A percentile compares a stretch with the other conserved stretches of the same genome.
Conservation (phyloP, 345 rosid genomes). For the Aquilaria malaccensis region DNA sequence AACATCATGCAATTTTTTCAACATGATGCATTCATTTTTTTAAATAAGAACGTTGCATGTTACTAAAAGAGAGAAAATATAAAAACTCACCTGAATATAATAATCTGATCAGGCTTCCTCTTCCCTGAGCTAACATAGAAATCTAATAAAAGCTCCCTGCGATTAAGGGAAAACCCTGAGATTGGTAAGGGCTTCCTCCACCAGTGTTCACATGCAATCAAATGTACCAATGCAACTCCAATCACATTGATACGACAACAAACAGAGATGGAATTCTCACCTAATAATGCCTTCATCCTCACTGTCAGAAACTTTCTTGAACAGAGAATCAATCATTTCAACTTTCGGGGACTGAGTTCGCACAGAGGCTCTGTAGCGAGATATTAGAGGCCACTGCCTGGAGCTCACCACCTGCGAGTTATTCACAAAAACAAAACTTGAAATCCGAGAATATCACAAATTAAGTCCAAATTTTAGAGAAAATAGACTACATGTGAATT, state of each 20-base stretch:
- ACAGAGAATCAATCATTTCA: conserved; percentile 81
- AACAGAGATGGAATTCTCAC: conserved; percentile 15
- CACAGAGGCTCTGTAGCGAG: conserved; percentile 79
- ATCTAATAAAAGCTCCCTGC: conserved; percentile 76
- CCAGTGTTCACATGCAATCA: neutral
- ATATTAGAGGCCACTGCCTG: conserved; percentile 82
- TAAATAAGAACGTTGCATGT: no score
- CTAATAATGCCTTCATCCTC: conserved; percentile 73
- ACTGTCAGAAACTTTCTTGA: conserved; percentile 46
- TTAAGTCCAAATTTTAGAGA: neutral
- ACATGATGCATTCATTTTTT: no score
- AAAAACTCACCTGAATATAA: conserved; percentile 65
- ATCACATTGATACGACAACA: neutral
- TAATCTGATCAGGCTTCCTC: conserved; percentile 82
- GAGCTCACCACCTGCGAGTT: conserved; percentile 65
- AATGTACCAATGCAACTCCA: neutral
- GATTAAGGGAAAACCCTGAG: conserved; percentile 1
- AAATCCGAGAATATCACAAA: neutral
- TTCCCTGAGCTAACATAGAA: conserved; percentile 70
- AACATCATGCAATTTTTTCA: no score
- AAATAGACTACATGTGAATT: neutral
- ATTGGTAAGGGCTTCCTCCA: neutral
- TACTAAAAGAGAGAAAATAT: neutral
- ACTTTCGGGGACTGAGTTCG: conserved; percentile 81
- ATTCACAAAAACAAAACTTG: neutral